Conservation (phyloP, 768 basidiomycete species). For the Auricularia sp. region DNA sequence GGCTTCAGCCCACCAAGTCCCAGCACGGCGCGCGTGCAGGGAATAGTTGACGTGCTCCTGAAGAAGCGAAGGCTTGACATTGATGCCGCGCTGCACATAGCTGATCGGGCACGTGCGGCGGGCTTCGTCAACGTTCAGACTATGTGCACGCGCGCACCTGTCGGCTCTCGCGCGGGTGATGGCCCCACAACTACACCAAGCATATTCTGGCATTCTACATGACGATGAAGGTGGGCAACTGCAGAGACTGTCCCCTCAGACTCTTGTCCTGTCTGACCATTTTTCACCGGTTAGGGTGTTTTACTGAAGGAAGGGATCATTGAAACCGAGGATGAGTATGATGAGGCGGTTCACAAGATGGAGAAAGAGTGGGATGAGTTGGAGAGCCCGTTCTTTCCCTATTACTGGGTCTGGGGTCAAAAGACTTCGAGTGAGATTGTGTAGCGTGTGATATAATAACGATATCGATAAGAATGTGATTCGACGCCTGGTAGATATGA, state of each 20-base stretch:
- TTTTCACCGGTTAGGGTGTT: background rate
- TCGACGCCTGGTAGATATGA: too few relatives aligned
- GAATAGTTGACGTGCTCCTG: background rate
- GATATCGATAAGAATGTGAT: too few relatives aligned
- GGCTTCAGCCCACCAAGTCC: too few relatives aligned
- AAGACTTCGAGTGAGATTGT: background rate
- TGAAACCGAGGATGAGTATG: background rate
- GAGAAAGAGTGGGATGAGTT: background rate
- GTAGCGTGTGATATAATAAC: too few relatives aligned
- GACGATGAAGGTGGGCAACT: background rate
- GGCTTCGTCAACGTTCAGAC: background rate
- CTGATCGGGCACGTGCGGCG: background rate
- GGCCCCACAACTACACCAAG: background rate
- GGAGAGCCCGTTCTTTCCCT: background rate
- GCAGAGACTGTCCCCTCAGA: background rate
- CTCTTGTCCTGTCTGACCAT: background rate
- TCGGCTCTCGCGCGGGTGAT: background rate
- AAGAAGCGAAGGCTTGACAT: background rate
- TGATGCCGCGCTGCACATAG: background rate
- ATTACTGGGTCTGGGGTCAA: background rate
- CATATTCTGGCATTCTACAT: background rate
- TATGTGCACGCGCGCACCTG: background rate
- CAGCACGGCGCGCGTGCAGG: too few relatives aligned
- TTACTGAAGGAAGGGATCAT: background rate
- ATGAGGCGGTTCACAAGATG: background rate